A percentile compares a stretch with the other conserved stretches of the same genome.
Evolutionary conservation across 1,284 basidiomycete genomes (phyloP).

Genomic region (Ceratobasidium sp.): DNA sequence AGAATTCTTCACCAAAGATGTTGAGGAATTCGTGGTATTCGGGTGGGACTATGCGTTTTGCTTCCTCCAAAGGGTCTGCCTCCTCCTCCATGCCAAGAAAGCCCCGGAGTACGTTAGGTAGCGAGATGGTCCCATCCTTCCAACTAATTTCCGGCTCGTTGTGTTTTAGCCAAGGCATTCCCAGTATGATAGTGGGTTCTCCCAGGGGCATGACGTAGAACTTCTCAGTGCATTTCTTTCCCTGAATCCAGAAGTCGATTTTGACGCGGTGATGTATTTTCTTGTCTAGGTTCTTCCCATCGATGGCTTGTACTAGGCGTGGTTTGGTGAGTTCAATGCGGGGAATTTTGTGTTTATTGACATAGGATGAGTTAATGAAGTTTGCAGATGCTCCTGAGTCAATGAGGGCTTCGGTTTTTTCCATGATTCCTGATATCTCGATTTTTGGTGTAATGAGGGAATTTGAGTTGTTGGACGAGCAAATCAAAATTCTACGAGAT

Average conservation of each 20-base stretch:
- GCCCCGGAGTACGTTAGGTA: too few relatives aligned
- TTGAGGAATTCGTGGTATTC: not conserved
- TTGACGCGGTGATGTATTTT: not conserved
- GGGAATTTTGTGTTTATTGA: too few relatives aligned
- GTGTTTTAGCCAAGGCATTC: conserved; percentile 14
- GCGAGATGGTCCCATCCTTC: not conserved
- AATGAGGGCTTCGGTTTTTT: too few relatives aligned
- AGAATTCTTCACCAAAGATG: too few relatives aligned
- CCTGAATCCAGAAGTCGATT: too few relatives aligned
- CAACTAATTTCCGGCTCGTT: conserved; percentile 6
- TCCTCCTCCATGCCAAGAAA: not conserved
- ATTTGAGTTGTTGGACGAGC: not conserved
- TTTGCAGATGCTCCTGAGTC: not conserved
- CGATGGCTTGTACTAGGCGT: too few relatives aligned
- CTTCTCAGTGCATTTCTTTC: too few relatives aligned
- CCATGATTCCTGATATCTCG: too few relatives aligned
- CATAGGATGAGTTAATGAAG: not conserved
- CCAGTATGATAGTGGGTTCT: not conserved
- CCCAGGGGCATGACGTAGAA: conserved; percentile 10
- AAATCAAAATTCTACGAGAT: not conserved
- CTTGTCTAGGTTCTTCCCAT: not conserved
- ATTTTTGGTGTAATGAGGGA: not conserved
- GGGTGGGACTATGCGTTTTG: too few relatives aligned
- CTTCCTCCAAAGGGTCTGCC: too few relatives aligned
- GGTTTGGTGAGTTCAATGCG: too few relatives aligned